Conservation (phyloP, 2,329 filamentous ascomycete species). For the Fusarium fujikuroi region DNA sequence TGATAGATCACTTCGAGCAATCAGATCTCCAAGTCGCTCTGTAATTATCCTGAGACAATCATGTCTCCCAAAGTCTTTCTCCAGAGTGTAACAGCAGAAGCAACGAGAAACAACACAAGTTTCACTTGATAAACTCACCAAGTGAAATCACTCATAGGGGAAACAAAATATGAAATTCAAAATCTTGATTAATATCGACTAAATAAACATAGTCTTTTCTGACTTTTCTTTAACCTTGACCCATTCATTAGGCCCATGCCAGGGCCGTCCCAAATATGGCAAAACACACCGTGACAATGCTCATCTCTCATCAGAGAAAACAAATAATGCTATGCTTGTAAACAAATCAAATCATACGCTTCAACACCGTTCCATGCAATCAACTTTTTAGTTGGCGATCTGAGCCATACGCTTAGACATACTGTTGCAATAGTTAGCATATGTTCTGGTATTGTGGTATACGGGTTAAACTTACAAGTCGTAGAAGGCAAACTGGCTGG, state of each 20-base stretch:
- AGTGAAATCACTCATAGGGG: background rate
- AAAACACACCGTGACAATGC: slow-evolving; percentile 45
- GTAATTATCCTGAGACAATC: background rate
- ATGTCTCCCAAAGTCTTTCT: background rate
- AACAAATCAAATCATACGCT: slow-evolving; percentile 37
- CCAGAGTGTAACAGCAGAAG: background rate
- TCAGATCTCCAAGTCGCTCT: background rate
- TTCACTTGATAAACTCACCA: background rate
- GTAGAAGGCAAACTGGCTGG: slow-evolving; percentile 98
- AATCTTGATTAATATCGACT: slow-evolving; percentile 42
- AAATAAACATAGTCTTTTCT: slow-evolving; percentile 41
- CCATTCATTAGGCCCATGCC: slow-evolving; percentile 40
- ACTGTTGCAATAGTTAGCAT: slow-evolving; percentile 55
- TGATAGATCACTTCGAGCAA: background rate
- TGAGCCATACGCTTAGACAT: slow-evolving; percentile 74
- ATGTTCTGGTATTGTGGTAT: background rate
- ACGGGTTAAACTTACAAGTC: slow-evolving; percentile 78
- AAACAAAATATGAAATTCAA: slow-evolving; percentile 24
- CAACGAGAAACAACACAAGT: slow-evolving; percentile 2
- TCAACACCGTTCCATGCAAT: slow-evolving; percentile 34
- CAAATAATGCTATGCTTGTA: slow-evolving; percentile 44
- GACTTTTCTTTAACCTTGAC: slow-evolving; percentile 46
- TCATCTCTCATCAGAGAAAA: slow-evolving; percentile 39
- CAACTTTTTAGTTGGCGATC: slow-evolving; percentile 45
- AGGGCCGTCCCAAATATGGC: slow-evolving; percentile 40